These are phyloP conservation scores for Leccinellum rugosiceps DNA, from an alignment of 768 basidiomycete genomes.

Conservation along the genomic window DNA sequence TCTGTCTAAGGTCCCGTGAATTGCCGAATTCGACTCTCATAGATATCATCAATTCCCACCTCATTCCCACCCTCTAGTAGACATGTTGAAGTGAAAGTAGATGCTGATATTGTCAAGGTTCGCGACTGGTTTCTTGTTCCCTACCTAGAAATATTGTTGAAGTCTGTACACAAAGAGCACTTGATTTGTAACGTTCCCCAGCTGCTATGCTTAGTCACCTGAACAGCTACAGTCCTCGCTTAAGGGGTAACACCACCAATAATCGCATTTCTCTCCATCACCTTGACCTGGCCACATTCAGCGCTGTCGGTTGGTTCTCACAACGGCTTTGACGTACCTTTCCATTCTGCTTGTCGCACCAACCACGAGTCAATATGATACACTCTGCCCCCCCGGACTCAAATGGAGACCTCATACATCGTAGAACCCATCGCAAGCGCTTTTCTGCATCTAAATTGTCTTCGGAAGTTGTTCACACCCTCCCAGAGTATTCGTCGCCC, in stretches of 20 bases:
- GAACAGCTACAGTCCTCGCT: background rate
- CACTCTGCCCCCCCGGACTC: slow-evolving; percentile 16
- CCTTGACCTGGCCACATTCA: slow-evolving; percentile 5
- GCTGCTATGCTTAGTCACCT: slow-evolving; percentile 22
- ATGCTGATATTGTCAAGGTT: background rate
- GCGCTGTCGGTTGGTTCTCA: slow-evolving; percentile 8
- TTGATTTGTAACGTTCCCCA: background rate
- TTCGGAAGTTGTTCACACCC: slow-evolving; percentile 60
- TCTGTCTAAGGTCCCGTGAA: slow-evolving; percentile 8
- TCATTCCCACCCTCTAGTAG: background rate
- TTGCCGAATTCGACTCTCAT: background rate
- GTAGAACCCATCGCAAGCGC: slow-evolving; percentile 52
- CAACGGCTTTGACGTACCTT: slow-evolving; percentile 13
- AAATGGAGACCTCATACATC: slow-evolving; percentile 16
- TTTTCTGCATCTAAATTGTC: slow-evolving; percentile 56
- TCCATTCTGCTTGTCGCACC: background rate
- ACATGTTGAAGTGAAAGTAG: background rate
- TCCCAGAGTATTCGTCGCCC: slow-evolving; percentile 61
- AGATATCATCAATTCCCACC: background rate
- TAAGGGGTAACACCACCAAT: background rate
- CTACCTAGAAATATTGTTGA: background rate
- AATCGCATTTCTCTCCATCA: slow-evolving; percentile 2
- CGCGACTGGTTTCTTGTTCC: background rate
- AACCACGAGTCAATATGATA: slow-evolving; percentile 7
- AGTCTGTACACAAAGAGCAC: background rate